A percentile compares a stretch with the other conserved stretches of the same genome.
Conservation (phyloP, 2,329 filamentous ascomycete genomes). For the Xylaria sp. region DNA sequence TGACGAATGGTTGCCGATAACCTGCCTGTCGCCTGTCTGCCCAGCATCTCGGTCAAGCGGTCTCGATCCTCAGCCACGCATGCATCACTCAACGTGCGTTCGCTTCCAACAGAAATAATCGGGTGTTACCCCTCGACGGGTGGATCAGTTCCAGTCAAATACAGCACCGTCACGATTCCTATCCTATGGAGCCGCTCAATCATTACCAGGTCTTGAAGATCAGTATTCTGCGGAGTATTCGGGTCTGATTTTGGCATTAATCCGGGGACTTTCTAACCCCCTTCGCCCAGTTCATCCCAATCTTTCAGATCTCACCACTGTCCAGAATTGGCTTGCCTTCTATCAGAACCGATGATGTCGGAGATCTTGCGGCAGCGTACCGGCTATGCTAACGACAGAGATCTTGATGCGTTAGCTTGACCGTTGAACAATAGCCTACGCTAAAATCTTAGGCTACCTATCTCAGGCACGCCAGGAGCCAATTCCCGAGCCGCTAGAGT, state of each 20-base stretch:
- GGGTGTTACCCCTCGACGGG: constrained; percentile 35
- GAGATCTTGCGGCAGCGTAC: constrained; percentile 14
- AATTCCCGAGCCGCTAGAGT: constrained; percentile 10
- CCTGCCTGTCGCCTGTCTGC: constrained; percentile 9
- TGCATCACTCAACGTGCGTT: constrained; percentile 36
- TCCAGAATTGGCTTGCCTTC: background rate
- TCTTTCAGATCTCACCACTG: constrained; percentile 1
- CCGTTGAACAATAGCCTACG: constrained; percentile 8
- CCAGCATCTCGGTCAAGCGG: constrained; percentile 33
- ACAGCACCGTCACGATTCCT: constrained; percentile 20
- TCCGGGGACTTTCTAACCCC: constrained; percentile 19
- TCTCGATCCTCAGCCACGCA: constrained; percentile 36
- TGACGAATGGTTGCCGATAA: constrained; percentile 12
- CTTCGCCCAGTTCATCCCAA: constrained; percentile 28
- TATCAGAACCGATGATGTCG: constrained; percentile 13
- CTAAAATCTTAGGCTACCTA: constrained; percentile 7
- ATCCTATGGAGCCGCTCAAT: constrained; percentile 23
- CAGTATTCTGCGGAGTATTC: constrained; percentile 9
- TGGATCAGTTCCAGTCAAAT: constrained; percentile 32
- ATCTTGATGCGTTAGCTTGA: constrained; percentile 23
- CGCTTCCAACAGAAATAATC: constrained; percentile 33
- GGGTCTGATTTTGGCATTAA: constrained; percentile 19
- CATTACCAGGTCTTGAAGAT: constrained; percentile 32
- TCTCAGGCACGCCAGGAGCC: constrained; percentile 12
- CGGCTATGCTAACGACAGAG: constrained; percentile 22